Evolutionary conservation across 768 basidiomycete genomes (phyloP), one percentile per base, ranked within the genome.

Genomic region (Mycena latifolia): DNA sequence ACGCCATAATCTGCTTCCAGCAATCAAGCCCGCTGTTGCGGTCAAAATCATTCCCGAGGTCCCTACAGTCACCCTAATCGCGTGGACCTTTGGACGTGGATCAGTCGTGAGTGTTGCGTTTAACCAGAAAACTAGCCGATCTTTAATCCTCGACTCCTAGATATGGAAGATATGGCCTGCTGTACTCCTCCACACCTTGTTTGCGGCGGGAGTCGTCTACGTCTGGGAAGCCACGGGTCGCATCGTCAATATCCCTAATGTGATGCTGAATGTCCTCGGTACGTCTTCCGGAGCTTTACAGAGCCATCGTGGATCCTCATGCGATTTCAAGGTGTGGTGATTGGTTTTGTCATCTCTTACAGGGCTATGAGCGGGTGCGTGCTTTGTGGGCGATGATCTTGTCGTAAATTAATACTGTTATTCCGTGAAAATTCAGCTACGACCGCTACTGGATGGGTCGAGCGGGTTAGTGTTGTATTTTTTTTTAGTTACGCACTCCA

Each of bases 141-240:
- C 24, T 2, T 57, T 55, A 37, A 20, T 31, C 35, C 17, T 25
- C 22, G 6, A 14, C 15, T 39, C 15, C 66, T n/a, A 84, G 82
- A 81, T 89, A 15, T 89, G 86, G 85, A 81, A 84, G 57, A 89
- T 89, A 69, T 91, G 89, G 89, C 88, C 88, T 2, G 88, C 88
- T 0, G 88, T 89, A 2, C 66, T 88, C n/a, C 72, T 90, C 27
- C 86, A 90, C 73, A 89, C 89, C 6, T 54, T 80, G 6, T 88
- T 89, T 69, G 87, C 88, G 7, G 83, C 81, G 22, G 80, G 85
- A 7, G 41, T 55, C 18, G 41, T 68, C 28, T 60, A 28, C 27
- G 25, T 20, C 27, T 61, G 39, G 9, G 45, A 45, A 33, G n/a
- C 28, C 43, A 80, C 77, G 0, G 73, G 77, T 8, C 57, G 83